Conservation (phyloP, 1,284 basidiomycete genomes). For the Jaminaea rosea region DNA sequence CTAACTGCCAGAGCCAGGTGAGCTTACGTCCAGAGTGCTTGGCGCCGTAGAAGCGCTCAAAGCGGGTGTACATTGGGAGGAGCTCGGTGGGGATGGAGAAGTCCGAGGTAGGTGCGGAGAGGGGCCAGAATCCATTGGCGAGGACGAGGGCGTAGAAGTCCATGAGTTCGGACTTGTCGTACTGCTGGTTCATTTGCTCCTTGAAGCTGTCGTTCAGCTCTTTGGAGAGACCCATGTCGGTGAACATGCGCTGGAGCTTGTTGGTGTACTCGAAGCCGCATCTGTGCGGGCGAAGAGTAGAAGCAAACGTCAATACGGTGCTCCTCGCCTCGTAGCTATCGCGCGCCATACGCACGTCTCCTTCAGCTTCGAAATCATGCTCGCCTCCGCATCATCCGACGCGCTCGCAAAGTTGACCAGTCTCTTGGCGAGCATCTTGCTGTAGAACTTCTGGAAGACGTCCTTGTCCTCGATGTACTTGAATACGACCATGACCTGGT, state of each 20-base stretch:
- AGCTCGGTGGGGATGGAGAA: slow-evolving; percentile 85
- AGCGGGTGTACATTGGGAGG: slow-evolving; percentile 75
- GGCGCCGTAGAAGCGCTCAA: slow-evolving; percentile 84
- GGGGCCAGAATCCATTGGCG: slow-evolving; percentile 92
- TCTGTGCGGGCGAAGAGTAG: too few species aligned
- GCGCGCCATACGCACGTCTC: too few species aligned
- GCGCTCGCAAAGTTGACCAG: slow-evolving; percentile 86
- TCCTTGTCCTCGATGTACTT: slow-evolving; percentile 99
- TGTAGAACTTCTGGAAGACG: slow-evolving; percentile 98
- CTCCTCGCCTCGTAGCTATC: too few species aligned
- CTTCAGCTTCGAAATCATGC: slow-evolving; percentile 98
- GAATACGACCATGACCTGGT: slow-evolving; percentile 94
- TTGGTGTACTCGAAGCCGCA: slow-evolving; percentile 98
- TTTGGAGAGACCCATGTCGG: slow-evolving; percentile 89
- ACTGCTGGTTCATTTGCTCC: slow-evolving; percentile 78
- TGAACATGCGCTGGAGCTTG: slow-evolving; percentile 98
- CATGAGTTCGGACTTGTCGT: slow-evolving; percentile 53
- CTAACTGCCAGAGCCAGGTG: slow-evolving; percentile 96
- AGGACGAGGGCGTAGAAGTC: slow-evolving; percentile 89
- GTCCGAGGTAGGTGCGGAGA: slow-evolving; percentile 71
- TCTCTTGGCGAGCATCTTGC: slow-evolving; percentile 88
- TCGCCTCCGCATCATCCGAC: slow-evolving; percentile 91
- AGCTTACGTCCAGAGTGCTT: slow-evolving; percentile 92
- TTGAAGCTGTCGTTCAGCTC: slow-evolving; percentile 95
- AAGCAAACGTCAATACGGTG: too few species aligned